Evolutionary conservation across 768 basidiomycete genomes (phyloP).

Genomic region (Tricholoma furcatifolium): DNA sequence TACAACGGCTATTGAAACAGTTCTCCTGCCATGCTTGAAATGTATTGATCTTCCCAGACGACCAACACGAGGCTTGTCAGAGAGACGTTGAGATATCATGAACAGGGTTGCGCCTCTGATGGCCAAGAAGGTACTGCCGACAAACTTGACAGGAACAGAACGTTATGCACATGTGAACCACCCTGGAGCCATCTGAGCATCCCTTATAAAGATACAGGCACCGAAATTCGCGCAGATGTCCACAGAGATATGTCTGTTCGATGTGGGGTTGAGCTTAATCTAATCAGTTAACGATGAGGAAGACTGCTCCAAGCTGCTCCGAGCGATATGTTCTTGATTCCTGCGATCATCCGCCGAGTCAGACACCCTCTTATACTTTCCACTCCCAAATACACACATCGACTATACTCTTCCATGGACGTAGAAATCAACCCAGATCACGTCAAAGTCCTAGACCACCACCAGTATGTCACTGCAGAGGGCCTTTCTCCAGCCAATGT

Average conservation of each 20-base stretch:
- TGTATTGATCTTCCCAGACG: too few species aligned
- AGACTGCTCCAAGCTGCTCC: background rate
- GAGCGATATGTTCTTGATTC: constrained; percentile 7
- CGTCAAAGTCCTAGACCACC: constrained; percentile 68
- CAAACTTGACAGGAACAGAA: too few species aligned
- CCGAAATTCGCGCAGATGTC: too few species aligned
- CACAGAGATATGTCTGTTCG: too few species aligned
- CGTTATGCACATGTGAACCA: too few species aligned
- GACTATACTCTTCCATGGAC: constrained; percentile 29
- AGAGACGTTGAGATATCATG: too few species aligned
- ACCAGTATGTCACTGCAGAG: constrained; percentile 71
- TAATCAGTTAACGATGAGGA: background rate
- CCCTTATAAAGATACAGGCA: too few species aligned
- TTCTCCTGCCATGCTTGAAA: too few species aligned
- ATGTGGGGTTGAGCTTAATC: too few species aligned
- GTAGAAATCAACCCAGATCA: constrained; percentile 49
- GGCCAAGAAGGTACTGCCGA: background rate
- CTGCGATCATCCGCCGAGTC: constrained; percentile 7
- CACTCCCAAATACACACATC: background rate
- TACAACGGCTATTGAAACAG: background rate
- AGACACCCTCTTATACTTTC: background rate
- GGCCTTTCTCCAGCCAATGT: constrained; percentile 63
- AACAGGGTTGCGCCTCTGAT: too few species aligned
- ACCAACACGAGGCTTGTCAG: too few species aligned
- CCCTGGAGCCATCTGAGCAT: too few species aligned